Conservation (phyloP, 1,139 yeast genomes). For the Scheffersomyces cryptocercus region DNA sequence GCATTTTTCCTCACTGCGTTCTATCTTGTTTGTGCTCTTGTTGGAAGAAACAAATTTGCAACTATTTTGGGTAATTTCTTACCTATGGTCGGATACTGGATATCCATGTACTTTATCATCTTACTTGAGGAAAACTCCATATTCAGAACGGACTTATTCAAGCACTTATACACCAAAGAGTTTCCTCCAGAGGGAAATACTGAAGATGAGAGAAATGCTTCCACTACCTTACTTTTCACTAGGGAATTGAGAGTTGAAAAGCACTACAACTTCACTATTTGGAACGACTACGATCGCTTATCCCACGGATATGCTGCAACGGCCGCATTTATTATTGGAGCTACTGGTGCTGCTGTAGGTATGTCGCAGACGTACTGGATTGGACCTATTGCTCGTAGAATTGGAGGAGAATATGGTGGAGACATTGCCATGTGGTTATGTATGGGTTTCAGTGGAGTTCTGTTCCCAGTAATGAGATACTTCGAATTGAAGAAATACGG, state of each 20-base stretch:
- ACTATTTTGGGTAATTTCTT: constrained; percentile 81
- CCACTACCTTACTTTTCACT: constrained; percentile 7
- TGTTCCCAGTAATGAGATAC: constrained; percentile 65
- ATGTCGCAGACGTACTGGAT: constrained; percentile 80
- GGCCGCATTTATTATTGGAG: constrained; percentile 59
- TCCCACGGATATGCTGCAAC: constrained; percentile 70
- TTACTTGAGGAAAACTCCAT: constrained; percentile 73
- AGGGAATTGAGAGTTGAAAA: constrained; percentile 22
- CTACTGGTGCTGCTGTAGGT: constrained; percentile 77
- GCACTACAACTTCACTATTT: constrained; percentile 63
- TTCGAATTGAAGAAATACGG: constrained; percentile 60
- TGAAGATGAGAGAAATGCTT: constrained; percentile 5
- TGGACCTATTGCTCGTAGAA: constrained; percentile 63
- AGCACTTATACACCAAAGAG: constrained; percentile 55
- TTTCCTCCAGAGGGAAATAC: constrained; percentile 29
- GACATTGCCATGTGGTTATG: constrained; percentile 84
- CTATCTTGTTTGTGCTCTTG: constrained; percentile 69
- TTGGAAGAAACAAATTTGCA: constrained; percentile 75
- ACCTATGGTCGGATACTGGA: constrained; percentile 96
- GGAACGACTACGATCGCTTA: constrained; percentile 58
- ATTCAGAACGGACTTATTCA: constrained; percentile 58
- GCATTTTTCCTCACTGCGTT: constrained; percentile 65
- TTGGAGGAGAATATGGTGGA: constrained; percentile 64
- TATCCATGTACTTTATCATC: constrained; percentile 74
- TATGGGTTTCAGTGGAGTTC: constrained; percentile 67